These are phyloP conservation scores for Cupressus sempervirens DNA, from an alignment of 75 land plant genomes.

Conservation along the genomic window DNA sequence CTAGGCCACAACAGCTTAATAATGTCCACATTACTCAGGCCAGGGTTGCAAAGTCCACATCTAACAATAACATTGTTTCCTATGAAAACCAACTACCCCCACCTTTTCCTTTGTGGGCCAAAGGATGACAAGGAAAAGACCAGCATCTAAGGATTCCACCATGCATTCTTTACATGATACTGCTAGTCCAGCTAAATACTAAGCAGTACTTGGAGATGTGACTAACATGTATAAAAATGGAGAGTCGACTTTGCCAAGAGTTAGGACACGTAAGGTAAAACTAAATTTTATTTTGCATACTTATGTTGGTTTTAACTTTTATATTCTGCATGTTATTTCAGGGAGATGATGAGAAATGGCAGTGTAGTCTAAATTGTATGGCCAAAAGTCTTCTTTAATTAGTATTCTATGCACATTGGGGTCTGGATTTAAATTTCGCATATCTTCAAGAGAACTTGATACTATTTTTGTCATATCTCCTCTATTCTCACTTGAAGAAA, in stretches of 20 bases:
- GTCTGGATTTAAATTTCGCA: background rate
- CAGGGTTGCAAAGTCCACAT: slow-evolving; percentile 28
- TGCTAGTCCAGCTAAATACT: slow-evolving; percentile 21
- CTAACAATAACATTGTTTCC: slow-evolving; percentile 13
- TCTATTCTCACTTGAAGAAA: background rate
- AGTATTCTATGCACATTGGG: background rate
- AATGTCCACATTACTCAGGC: slow-evolving; percentile 36
- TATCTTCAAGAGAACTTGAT: background rate
- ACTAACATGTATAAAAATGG: slow-evolving; percentile 3
- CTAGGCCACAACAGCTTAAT: background rate
- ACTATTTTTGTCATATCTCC: background rate
- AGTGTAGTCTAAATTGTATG: background rate
- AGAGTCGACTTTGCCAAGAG: background rate
- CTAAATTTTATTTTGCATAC: background rate
- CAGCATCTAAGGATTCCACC: slow-evolving; percentile 22
- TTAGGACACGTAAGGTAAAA: background rate
- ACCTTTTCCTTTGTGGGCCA: slow-evolving; percentile 11
- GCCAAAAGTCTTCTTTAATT: background rate
- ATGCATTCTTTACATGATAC: background rate
- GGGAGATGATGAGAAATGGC: background rate
- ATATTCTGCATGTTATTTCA: background rate
- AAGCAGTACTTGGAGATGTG: slow-evolving; percentile 47
- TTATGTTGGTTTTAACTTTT: background rate
- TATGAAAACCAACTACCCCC: slow-evolving; percentile 7
- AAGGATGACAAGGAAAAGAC: slow-evolving; percentile 24